These are phyloP conservation scores for Trametes pubescens DNA, from an alignment of 1,284 basidiomycete genomes.

Conservation along the genomic window DNA sequence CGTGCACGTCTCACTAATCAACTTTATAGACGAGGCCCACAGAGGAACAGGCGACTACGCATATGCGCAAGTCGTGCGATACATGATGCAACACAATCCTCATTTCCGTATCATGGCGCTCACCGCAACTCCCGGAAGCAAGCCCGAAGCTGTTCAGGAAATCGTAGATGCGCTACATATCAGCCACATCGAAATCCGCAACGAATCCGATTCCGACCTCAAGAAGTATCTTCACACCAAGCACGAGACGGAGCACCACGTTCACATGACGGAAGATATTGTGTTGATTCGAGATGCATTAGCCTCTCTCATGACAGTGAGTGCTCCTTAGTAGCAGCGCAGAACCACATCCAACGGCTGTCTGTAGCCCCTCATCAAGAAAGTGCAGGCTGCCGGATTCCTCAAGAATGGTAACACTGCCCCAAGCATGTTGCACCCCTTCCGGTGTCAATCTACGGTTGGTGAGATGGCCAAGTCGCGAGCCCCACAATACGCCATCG, in stretches of 20 bases:
- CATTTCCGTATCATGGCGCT: constrained; percentile 94
- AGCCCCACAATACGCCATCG: constrained; percentile 33
- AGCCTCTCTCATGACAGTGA: constrained; percentile 76
- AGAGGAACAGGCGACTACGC: constrained; percentile 93
- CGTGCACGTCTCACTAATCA: too few species aligned
- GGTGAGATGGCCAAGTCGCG: constrained; percentile 46
- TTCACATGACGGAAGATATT: constrained; percentile 72
- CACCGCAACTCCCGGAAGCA: constrained; percentile 94
- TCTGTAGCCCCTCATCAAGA: constrained; percentile 43
- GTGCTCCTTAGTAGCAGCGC: constrained; percentile 34
- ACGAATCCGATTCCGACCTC: constrained; percentile 92
- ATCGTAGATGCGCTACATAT: constrained; percentile 98
- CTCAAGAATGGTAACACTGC: constrained; percentile 43
- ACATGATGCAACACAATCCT: constrained; percentile 93
- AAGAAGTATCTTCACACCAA: constrained; percentile 91
- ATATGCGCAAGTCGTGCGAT: constrained; percentile 91
- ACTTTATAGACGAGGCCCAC: constrained; percentile 88
- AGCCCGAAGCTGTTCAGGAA: constrained; percentile 86
- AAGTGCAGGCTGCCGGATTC: constrained; percentile 37
- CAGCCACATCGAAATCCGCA: constrained; percentile 93
- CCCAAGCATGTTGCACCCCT: constrained; percentile 64
- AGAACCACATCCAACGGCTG: background rate
- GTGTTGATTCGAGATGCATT: constrained; percentile 64
- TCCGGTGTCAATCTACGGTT: constrained; percentile 53
- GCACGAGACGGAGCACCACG: constrained; percentile 75